A percentile compares a stretch with the other conserved stretches of the same genome.
phyloP scores from a whole-genome alignment of 2,329 filamentous ascomycete genomes.

The Knufia petricola region DNA sequence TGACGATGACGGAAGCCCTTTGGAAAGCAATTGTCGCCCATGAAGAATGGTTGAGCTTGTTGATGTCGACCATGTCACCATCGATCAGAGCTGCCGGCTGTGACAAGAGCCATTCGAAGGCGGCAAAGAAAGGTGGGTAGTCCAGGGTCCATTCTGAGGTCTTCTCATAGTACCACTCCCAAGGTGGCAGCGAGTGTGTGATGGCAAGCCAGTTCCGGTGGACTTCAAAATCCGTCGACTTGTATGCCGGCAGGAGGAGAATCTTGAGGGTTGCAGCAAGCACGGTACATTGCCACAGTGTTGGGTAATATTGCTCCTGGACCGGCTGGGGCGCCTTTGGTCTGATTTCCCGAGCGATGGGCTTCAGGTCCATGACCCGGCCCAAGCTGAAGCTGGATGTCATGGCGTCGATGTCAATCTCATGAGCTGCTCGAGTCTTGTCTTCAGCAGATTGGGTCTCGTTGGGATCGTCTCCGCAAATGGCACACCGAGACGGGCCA shows the following conservation, averaged over 20 bases:
- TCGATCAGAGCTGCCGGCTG: conserved; percentile 69
- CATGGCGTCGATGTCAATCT: neutral
- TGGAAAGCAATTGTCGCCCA: conserved; percentile 95
- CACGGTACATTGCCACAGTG: conserved; percentile 78
- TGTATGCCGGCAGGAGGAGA: conserved; percentile 88
- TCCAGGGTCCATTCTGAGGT: conserved; percentile 99
- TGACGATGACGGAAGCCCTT: conserved; percentile 72
- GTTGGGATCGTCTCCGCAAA: too few relatives aligned
- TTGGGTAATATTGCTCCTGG: conserved; percentile 42
- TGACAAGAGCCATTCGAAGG: conserved; percentile 88
- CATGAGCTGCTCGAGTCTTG: too few relatives aligned
- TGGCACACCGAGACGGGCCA: too few relatives aligned
- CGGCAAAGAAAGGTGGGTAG: conserved; percentile 96
- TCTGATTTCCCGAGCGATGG: conserved; percentile 5
- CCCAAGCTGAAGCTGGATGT: conserved; percentile 5
- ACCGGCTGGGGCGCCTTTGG: conserved; percentile 5
- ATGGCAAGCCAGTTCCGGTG: conserved; percentile 98
- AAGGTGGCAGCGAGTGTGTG: conserved; percentile 75
- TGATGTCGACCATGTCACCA: conserved; percentile 68
- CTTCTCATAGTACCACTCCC: conserved; percentile 92
- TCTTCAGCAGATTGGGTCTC: too few relatives aligned
- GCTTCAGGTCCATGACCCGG: conserved; percentile 4
- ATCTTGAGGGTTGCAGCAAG: conserved; percentile 84
- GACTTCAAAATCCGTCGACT: conserved; percentile 98
- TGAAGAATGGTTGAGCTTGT: conserved; percentile 75